Conservation (phyloP, 108 stramenopile species). For the Thalassiosira profunda region DNA sequence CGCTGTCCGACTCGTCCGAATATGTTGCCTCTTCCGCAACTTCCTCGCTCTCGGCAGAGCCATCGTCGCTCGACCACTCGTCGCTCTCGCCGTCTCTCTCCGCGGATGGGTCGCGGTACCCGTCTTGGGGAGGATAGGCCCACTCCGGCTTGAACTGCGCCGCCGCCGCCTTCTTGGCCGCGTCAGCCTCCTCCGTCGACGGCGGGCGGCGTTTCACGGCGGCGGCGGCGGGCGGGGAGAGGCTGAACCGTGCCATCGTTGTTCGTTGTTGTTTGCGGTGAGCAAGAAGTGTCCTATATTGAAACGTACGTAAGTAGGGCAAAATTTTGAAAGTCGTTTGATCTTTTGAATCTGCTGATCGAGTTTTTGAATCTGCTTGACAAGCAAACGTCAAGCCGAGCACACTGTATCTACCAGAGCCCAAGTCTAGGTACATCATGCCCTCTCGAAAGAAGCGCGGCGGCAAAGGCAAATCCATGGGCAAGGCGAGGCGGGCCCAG, state of each 20-base stretch:
- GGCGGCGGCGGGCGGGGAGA: constrained; percentile 33
- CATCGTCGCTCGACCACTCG: background rate
- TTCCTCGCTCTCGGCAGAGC: background rate
- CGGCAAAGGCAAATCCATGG: no score
- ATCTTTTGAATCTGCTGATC: no score
- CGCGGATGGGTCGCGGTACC: background rate
- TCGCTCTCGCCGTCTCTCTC: background rate
- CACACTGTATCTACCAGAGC: no score
- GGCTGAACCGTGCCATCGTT: constrained; percentile 46
- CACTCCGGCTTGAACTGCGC: constrained; percentile 18
- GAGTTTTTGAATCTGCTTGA: no score
- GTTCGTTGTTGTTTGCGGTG: background rate
- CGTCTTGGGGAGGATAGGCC: constrained; percentile 39
- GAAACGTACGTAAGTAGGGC: no score
- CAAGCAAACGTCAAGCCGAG: no score
- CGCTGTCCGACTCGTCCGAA: constrained; percentile 1
- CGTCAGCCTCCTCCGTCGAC: background rate
- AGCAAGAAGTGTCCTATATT: no score
- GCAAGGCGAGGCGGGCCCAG: no score
- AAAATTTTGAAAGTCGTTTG: no score
- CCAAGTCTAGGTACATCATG: no score
- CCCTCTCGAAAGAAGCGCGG: no score
- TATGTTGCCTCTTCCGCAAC: background rate
- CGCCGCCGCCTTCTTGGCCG: background rate
- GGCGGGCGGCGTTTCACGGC: constrained; percentile 1